phyloP scores from a whole-genome alignment of 2,329 filamentous ascomycete genomes.

The Fusarium tjaetaba region DNA sequence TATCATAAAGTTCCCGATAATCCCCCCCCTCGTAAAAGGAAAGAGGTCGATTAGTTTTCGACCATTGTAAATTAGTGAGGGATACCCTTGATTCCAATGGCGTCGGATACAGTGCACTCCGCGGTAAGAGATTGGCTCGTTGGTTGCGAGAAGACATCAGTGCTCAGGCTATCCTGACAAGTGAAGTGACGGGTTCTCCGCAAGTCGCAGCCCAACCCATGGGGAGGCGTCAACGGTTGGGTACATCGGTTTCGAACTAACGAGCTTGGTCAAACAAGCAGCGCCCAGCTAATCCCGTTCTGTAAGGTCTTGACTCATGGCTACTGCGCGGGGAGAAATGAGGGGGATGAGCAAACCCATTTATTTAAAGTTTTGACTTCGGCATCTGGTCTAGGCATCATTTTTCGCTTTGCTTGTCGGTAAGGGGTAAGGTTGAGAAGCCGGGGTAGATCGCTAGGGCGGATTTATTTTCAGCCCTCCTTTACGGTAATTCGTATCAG shows the following conservation, averaged over 20 bases:
- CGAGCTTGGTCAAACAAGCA: neutral
- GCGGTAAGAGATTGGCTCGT: neutral
- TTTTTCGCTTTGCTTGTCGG: neutral
- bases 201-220: neutral
- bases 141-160: neutral
- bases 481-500: neutral
- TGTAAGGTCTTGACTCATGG: neutral
- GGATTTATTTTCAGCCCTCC: neutral
- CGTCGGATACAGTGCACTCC: neutral
- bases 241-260: neutral
- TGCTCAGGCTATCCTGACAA: neutral
- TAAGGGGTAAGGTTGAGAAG: neutral
- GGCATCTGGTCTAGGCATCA: neutral
- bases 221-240: neutral
- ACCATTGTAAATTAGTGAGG: neutral
- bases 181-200: neutral
- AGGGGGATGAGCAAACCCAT: neutral
- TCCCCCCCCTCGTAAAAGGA: neutral
- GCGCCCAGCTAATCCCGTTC: neutral
- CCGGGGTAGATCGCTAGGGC: neutral
- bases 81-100: neutral
- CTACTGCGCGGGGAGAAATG: neutral
- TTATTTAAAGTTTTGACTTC: neutral
- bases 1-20: neutral
- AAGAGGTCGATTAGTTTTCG: neutral